Percentiles rank a stretch among this genome's conserved stretches.
phyloP scores from a whole-genome alignment of 306 rosid genomes.

The Rosa rugosa region DNA sequence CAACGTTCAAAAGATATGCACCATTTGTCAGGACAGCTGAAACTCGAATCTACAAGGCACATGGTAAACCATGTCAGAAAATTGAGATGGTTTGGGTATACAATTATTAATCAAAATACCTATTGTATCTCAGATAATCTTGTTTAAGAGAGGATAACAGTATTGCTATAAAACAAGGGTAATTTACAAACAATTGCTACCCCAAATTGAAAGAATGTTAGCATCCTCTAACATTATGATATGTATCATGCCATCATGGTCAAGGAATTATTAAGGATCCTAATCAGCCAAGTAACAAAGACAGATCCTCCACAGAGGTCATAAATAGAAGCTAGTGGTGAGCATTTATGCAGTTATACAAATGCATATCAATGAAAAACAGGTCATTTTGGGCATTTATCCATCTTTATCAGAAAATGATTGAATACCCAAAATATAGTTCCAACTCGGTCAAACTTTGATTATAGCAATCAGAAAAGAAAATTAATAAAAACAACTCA shows the following conservation, averaged over 20 bases:
- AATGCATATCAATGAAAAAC: neutral
- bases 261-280: neutral
- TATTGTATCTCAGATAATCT: conserved; percentile 11
- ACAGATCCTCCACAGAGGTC: neutral
- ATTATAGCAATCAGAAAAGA: neutral
- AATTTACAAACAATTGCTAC: neutral
- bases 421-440: neutral
- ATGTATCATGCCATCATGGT: neutral
- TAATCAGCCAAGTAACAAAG: neutral
- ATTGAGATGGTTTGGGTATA: neutral
- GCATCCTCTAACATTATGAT: neutral
- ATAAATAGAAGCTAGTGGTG: neutral
- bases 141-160: neutral
- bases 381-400: neutral
- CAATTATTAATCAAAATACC: conserved; percentile 4
- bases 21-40: conserved; percentile 98
- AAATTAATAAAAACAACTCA: neutral
- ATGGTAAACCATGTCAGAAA: conserved; percentile 35
- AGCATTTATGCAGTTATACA: neutral
- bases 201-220: neutral
- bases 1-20: conserved; percentile 91
- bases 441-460: neutral
- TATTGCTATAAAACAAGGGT: neutral
- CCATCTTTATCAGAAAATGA: neutral
- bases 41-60: conserved; percentile 79